Conservation (phyloP, 768 basidiomycete genomes). For the Leccinum subgranulosum region DNA sequence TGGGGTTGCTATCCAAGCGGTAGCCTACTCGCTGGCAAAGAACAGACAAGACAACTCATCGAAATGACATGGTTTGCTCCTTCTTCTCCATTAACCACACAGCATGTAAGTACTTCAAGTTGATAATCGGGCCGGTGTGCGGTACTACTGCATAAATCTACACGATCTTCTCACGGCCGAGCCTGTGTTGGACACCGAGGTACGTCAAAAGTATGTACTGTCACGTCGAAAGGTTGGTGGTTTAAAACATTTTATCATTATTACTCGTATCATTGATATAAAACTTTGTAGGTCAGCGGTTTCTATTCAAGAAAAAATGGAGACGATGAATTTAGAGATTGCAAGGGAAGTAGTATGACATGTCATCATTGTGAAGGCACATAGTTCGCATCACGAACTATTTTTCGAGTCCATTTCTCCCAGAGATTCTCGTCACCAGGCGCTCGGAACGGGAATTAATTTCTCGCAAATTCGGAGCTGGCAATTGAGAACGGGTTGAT, state of each 20-base stretch:
- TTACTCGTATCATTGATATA: no score
- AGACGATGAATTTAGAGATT: slow-evolving; percentile 1
- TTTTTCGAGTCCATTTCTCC: not conserved
- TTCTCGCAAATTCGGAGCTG: not conserved
- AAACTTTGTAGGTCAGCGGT: not conserved
- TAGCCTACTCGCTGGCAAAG: not conserved
- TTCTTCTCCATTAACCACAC: not conserved
- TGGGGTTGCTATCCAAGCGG: not conserved
- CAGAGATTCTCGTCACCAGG: not conserved
- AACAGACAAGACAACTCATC: not conserved
- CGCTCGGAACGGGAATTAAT: slow-evolving; percentile 2
- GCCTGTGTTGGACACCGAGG: not conserved
- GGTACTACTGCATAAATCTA: not conserved
- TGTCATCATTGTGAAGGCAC: no score
- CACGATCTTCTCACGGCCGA: not conserved
- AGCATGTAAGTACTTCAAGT: no score
- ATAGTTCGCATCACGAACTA: not conserved
- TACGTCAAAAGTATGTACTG: not conserved
- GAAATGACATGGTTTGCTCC: not conserved
- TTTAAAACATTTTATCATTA: not conserved
- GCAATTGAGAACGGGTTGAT: not conserved
- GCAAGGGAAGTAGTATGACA: slow-evolving; percentile 3
- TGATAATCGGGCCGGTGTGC: no score
- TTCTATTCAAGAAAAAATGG: not conserved
- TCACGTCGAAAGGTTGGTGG: not conserved